Percentiles rank a stretch among this genome's conserved stretches.
phyloP scores from a whole-genome alignment of 768 basidiomycete genomes.

The Astraeus odoratus region DNA sequence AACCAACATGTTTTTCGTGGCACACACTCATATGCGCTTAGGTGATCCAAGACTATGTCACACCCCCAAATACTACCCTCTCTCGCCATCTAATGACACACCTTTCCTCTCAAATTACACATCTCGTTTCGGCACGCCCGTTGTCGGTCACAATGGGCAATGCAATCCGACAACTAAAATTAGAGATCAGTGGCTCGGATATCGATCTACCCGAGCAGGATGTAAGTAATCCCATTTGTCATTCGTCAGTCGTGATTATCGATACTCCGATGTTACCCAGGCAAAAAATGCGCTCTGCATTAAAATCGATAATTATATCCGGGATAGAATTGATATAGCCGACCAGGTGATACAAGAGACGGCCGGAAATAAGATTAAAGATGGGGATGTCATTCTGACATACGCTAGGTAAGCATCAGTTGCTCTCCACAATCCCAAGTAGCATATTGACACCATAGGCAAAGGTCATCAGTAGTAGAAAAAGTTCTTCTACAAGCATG shows the following conservation, averaged over 20 bases:
- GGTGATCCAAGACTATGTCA: conserved; percentile 89
- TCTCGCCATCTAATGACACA: conserved; percentile 89
- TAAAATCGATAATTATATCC: conserved; percentile 90
- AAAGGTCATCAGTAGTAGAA: conserved; percentile 91
- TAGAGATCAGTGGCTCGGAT: conserved; percentile 88
- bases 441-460: conserved; percentile 1
- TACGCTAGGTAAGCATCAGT: conserved; percentile 67
- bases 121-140: conserved; percentile 80
- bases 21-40: conserved; percentile 27
- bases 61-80: conserved; percentile 80
- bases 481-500: conserved; percentile 78
- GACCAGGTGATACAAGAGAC: conserved; percentile 89
- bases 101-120: conserved; percentile 87
- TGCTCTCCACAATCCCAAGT: background rate
- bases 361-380: conserved; percentile 88
- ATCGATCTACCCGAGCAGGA: conserved; percentile 95
- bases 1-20: background rate
- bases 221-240: conserved; percentile 39
- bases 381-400: conserved; percentile 88
- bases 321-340: conserved; percentile 88
- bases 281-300: conserved; percentile 80
- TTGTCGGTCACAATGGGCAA: conserved; percentile 95
- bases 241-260: conserved; percentile 1
- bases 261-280: conserved; percentile 32
- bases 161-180: conserved; percentile 88